These are phyloP conservation scores for Fraxinus americana DNA, from an alignment of 257 asterid genomes.

Conservation along the genomic window DNA sequence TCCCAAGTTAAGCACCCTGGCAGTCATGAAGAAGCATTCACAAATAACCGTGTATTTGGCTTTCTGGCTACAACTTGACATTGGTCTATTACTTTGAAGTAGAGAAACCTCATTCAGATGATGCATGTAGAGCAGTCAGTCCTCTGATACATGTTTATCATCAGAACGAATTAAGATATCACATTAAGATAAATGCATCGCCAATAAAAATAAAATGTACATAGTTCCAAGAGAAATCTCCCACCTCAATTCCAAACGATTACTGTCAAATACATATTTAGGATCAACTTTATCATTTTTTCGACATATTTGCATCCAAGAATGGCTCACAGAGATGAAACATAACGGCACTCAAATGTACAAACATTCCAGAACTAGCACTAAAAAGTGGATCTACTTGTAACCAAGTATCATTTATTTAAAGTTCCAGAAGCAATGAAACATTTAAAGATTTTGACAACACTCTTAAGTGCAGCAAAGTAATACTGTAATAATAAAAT, in stretches of 20 bases:
- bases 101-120: too few species aligned
- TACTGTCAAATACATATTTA: constrained; percentile 59
- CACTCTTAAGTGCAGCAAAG: constrained; percentile 15
- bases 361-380: constrained; percentile 99
- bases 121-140: too few species aligned
- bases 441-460: neutral
- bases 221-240: too few species aligned
- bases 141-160: too few species aligned
- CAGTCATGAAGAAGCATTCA: constrained; percentile 99
- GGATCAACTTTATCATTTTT: constrained; percentile 89
- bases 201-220: too few species aligned
- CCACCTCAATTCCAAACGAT: constrained; percentile 42
- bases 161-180: too few species aligned
- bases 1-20: constrained; percentile 92
- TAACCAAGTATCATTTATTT: constrained; percentile 18
- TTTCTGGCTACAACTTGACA: too few species aligned
- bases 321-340: constrained; percentile 92
- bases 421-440: constrained; percentile 9
- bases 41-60: constrained; percentile 81
- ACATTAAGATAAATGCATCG: too few species aligned
- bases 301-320: constrained; percentile 80
- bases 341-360: constrained; percentile 90
- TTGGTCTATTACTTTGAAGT: too few species aligned
- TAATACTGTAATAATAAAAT: neutral
- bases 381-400: constrained; percentile 90